Evolutionary conservation across 495 filamentous ascomycete species (phyloP), one percentile per base, ranked within the genome.

Genomic region (Talaromyces proteolyticus): DNA sequence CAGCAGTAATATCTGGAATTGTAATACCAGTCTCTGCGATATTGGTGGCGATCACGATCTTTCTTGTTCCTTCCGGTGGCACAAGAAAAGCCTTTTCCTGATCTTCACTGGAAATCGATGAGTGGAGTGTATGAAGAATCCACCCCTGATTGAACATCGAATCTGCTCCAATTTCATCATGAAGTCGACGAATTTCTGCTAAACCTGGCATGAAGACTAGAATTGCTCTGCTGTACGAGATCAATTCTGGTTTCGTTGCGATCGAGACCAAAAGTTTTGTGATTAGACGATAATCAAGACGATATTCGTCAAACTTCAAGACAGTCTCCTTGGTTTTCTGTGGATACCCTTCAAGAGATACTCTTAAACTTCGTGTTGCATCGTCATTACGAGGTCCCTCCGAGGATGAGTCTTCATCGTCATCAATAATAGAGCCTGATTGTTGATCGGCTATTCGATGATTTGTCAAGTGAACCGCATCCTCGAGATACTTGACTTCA

Each of bases 1-100:
- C 92, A 57, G 90, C 94, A 4, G 92, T 96, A 29, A 97, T 84
- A 64, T 96, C 92, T 1, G 92, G 92, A 56, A 97, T 97, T 0
- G 92, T 97, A 57, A 97, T 95, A 68, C 91, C 91, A 0, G 92
- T 97, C 60, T 97, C 92, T 19, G 92, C 92, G 59, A 97, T 96
- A 59, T 97, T 97, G 7, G 92, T 98, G 4, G 92, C 89, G 41
- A 96, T 78, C 3, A 96, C 91, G 52, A 96, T 93, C 69, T 96
- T 97, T 49, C 90, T 76, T 37, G 80, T 75, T 6, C 89, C 92
- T 14, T 75, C 74, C 1, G 89, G 91, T 7, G 93, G 92, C 3
- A 95, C 70, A 1, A 85, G 70, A 60, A 98, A 96, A 2, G 91
- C 93, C 40, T 82, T 81, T 65, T 96, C 91, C 68, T 96, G 93